A percentile compares a stretch with the other conserved stretches of the same genome.
These are phyloP conservation scores for Candida railenensis DNA, from an alignment of 805 yeast genomes.

Conservation along the genomic window DNA sequence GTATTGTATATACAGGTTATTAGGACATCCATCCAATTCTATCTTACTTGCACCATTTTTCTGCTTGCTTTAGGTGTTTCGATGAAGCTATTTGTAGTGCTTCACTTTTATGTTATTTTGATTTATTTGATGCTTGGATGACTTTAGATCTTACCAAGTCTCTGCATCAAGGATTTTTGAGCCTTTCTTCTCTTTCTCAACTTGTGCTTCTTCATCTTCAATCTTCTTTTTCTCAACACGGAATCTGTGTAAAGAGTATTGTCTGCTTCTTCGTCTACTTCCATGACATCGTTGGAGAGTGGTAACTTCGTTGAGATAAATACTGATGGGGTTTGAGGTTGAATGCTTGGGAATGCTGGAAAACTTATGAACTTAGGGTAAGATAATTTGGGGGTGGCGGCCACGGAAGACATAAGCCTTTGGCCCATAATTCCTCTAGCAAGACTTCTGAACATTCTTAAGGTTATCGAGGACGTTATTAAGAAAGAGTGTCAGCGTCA, in stretches of 20 bases:
- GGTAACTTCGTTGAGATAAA: neutral
- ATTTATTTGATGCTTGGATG: no score
- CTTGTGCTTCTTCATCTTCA: constrained; percentile 97
- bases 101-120: no score
- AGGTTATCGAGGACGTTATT: neutral
- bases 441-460: neutral
- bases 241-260: constrained; percentile 55
- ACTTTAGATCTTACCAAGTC: constrained; percentile 46
- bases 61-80: no score
- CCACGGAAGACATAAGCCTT: neutral
- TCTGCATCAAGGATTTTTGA: constrained; percentile 78
- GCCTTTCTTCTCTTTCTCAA: constrained; percentile 95
- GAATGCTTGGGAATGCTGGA: neutral
- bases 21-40: no score
- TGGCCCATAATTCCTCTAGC: neutral
- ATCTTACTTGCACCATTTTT: no score
- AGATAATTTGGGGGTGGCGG: neutral
- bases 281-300: neutral
- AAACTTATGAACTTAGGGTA: neutral
- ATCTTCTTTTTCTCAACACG: constrained; percentile 79
- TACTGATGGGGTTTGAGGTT: neutral
- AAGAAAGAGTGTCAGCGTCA: neutral
- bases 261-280: constrained; percentile 13
- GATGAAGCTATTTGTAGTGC: no score
- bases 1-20: no score